Conservation (phyloP, 2,329 filamentous ascomycete genomes). For the Polychaeton citri region DNA sequence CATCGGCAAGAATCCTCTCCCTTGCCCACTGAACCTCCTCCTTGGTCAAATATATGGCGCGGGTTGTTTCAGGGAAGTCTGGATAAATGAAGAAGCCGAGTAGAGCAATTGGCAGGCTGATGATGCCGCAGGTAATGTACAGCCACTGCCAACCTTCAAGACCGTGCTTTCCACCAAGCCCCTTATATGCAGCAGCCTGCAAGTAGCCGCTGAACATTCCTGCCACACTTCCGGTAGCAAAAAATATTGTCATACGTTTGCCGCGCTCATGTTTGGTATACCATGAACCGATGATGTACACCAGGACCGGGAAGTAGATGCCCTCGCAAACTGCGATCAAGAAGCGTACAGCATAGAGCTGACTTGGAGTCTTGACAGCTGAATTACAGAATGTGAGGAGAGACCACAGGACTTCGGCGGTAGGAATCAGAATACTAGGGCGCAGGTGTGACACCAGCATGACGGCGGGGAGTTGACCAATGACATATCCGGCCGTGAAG, state of each 20-base stretch:
- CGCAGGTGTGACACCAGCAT: constrained; percentile 22
- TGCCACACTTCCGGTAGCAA: constrained; percentile 43
- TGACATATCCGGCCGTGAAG: constrained; percentile 20
- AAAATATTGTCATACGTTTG: constrained; percentile 48
- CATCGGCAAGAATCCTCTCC: not conserved
- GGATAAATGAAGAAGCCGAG: not conserved
- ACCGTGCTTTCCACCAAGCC: constrained; percentile 32
- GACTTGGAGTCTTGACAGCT: constrained; percentile 23
- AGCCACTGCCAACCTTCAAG: constrained; percentile 38
- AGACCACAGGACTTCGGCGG: constrained; percentile 28
- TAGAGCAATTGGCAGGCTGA: constrained; percentile 18
- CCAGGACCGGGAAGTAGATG: constrained; percentile 43
- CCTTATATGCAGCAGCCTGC: constrained; percentile 37
- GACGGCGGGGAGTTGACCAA: constrained; percentile 26
- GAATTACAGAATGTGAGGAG: constrained; percentile 27
- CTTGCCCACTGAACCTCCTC: constrained; percentile 1
- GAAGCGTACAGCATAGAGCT: constrained; percentile 28
- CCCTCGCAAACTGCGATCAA: constrained; percentile 40
- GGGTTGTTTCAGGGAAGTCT: not conserved
- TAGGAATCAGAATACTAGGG: constrained; percentile 19
- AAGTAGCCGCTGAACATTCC: constrained; percentile 51
- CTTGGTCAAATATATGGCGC: not conserved
- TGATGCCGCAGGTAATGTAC: constrained; percentile 44
- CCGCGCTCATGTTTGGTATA: constrained; percentile 48
- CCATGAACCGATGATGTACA: constrained; percentile 49